Evolutionary conservation across 805 yeast species (phyloP), one percentile per base, ranked within the genome.

Genomic region (Wickerhamomyces strasburgensis): DNA sequence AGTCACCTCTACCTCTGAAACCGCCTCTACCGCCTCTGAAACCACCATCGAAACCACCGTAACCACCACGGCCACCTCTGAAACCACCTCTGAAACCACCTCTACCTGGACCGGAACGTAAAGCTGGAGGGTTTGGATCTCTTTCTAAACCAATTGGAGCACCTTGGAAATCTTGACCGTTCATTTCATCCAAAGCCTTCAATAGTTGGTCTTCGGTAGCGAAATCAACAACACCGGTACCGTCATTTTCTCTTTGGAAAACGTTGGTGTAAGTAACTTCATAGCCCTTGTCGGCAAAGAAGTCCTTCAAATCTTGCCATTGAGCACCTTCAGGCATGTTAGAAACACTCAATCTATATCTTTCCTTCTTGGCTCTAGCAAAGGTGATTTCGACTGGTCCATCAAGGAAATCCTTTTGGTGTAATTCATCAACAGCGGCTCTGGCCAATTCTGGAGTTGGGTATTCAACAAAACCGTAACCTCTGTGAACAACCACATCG

Each of bases 241-340:
- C 70, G 42, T 65, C 66, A 38, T 64, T 63, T 42, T 67, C 72
- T 56, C 70, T 62, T 38, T 65, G 60, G 47, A 65, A 64, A 40
- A 66, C 72, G 42, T 66, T 64, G 35, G 72, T 58, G 48, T 80
- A 83, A 24, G 81, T 75, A 40, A 87, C 84, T 41, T 77, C 73
- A 46, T 72, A 60, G 45, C 73, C 77, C 62, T 77, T 82, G 44
- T 83, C 88, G 59, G 95, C 75, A 48, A 87, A 88, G 58, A 85
- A 78, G 67, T 90, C 98, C 69, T 88, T 84, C 57, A 84, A 73
- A 54, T 83, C 90, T 70, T 84, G 93, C 94, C 94, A 84, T 35
- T 86, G 79, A 40, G 84, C 72, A 45, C 80, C 79, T 50, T 80
- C 83, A 51, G 89, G 89, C 54, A 84, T 68, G 62, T 77, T 76